Evolutionary conservation across 192 early-diverging fungal species (phyloP), one percentile per base, ranked within the genome.

Genomic region (Coemansia sp.): DNA sequence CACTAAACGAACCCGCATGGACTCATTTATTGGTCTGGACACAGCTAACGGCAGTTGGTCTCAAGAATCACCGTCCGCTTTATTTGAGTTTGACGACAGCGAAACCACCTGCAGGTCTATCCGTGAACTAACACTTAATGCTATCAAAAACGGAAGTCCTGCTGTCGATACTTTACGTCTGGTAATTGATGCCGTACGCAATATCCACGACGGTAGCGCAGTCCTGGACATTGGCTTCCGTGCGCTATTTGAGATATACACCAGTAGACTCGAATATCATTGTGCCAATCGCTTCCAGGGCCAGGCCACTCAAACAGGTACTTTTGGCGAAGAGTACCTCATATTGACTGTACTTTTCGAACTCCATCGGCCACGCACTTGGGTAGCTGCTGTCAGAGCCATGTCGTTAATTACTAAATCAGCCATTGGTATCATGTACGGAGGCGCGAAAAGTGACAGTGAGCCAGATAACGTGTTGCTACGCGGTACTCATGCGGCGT

Each of bases 51-150:
- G 29, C 66, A 22, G 58, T 28, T 30, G 38, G 42, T 16, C 42
- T 16, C 42, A 45, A 16, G 14, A 16, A 45, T 16, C 42, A 1
- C 17, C 42, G 14, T 16, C 42, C 42, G 54, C 34, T 12, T 34
- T 60, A 50, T 75, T 80, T 49, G 77, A 80, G 33, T 80, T 75
- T 33, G 79, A 82, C 65, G 75, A 76, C 74, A 76, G 71, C 71
- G 75, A 76, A 54, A 60, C 66, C 0, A 75, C 77, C 5, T 74
- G 72, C 59, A 54, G 48, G 16, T 38, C 64, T 12, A 75, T 80
- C 32, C 48, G 58, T 2, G 38, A 51, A n/a, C 77, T 80, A 5
- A 67, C 77, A 0, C 63, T 68, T 2, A 34, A 31, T 17, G 77
- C 77, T 5, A 71, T 80, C 17, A 42, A 48, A 2, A 22, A 58